Evolutionary conservation across 2,329 filamentous ascomycete species (phyloP).

Genomic region (Talaromyces sp.): DNA sequence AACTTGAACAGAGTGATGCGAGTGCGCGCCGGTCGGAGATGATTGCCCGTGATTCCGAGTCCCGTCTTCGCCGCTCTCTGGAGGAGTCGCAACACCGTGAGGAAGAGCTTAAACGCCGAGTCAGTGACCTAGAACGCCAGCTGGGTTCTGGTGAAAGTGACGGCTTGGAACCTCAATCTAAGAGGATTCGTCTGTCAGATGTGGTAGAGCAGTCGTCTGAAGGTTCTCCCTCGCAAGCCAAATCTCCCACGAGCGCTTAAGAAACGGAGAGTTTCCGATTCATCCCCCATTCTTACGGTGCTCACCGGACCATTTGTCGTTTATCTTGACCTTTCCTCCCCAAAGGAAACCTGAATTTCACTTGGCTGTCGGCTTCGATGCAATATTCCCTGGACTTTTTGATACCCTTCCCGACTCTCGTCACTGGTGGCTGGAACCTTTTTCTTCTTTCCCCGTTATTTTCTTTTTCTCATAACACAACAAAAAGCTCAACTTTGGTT

Average conservation of each 20-base stretch:
- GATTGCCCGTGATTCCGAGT: slow-evolving; percentile 57
- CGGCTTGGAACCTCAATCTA: slow-evolving; percentile 52
- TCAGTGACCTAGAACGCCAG: slow-evolving; percentile 74
- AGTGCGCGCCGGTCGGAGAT: slow-evolving; percentile 64
- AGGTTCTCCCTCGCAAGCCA: slow-evolving; percentile 29
- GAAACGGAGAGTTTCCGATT: slow-evolving; percentile 3
- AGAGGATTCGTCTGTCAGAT: slow-evolving; percentile 61
- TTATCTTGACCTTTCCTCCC: not conserved
- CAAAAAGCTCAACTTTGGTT: slow-evolving; percentile 25
- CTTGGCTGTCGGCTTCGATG: slow-evolving; percentile 26
- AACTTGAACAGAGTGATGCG: slow-evolving; percentile 76
- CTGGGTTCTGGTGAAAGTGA: slow-evolving; percentile 34
- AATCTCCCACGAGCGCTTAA: slow-evolving; percentile 40
- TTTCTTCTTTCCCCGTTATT: not conserved
- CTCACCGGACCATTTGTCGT: not conserved
- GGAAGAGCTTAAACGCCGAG: slow-evolving; percentile 76
- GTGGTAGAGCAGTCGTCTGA: slow-evolving; percentile 50
- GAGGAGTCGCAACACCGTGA: slow-evolving; percentile 79
- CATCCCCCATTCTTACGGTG: slow-evolving; percentile 7
- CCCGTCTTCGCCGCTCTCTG: slow-evolving; percentile 62
- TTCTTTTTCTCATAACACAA: slow-evolving; percentile 5
- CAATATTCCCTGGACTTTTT: slow-evolving; percentile 38
- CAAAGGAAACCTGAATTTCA: not conserved
- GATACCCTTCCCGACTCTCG: slow-evolving; percentile 42
- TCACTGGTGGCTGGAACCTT: slow-evolving; percentile 35